A percentile compares a stretch with the other conserved stretches of the same genome.
These are phyloP conservation scores for Brettanomyces naardenensis DNA, from an alignment of 805 yeast species.

Conservation along the genomic window DNA sequence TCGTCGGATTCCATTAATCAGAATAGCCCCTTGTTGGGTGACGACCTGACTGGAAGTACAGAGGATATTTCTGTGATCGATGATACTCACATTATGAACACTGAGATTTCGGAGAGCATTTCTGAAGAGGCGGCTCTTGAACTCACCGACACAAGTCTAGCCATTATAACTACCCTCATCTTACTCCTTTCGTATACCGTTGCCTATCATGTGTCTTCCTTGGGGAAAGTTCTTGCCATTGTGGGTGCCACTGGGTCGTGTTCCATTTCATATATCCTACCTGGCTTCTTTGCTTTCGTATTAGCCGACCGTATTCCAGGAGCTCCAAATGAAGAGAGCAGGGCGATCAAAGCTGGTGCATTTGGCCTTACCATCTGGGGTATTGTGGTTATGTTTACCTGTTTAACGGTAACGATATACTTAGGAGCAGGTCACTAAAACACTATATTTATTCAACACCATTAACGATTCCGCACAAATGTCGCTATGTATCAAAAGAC, in stretches of 20 bases:
- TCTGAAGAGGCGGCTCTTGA: conserved; percentile 14
- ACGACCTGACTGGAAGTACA: conserved; percentile 7
- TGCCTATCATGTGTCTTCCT: conserved; percentile 61
- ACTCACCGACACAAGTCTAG: conserved; percentile 22
- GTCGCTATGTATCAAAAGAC: too few species aligned
- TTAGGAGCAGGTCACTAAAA: neutral
- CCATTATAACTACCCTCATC: conserved; percentile 33
- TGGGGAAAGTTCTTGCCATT: conserved; percentile 75
- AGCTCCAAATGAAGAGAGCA: conserved; percentile 19
- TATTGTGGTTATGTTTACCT: conserved; percentile 57
- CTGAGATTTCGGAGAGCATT: conserved; percentile 13
- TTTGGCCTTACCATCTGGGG: conserved; percentile 63
- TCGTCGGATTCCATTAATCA: neutral
- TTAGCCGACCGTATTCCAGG: conserved; percentile 31
- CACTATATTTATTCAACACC: too few species aligned
- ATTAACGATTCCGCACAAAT: too few species aligned
- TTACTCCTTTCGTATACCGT: conserved; percentile 50
- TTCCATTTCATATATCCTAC: conserved; percentile 81
- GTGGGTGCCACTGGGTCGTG: conserved; percentile 95
- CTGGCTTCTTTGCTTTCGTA: conserved; percentile 79
- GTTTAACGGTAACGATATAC: conserved; percentile 32
- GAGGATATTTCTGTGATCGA: conserved; percentile 2
- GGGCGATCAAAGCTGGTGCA: conserved; percentile 37
- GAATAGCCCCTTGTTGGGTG: conserved; percentile 6
- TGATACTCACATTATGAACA: conserved; percentile 8